phyloP scores from a whole-genome alignment of 2,329 filamentous ascomycete species.

The Mycogone perniciosa region DNA sequence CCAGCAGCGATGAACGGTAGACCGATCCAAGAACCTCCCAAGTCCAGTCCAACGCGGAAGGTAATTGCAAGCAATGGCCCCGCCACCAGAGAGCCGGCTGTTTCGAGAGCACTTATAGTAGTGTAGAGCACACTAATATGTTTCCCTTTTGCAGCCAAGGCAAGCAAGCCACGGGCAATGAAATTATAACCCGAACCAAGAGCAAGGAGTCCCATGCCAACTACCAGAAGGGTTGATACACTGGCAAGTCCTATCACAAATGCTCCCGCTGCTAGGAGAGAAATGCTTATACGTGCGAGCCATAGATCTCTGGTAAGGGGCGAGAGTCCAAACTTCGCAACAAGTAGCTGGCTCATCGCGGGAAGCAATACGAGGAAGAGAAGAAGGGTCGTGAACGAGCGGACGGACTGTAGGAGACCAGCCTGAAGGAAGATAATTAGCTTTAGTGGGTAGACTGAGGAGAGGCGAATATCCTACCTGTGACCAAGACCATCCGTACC shows the following conservation, averaged over 20 bases:
- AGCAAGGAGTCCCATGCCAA: not conserved
- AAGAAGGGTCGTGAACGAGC: not conserved
- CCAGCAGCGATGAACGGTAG: slow-evolving; percentile 13
- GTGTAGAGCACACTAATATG: slow-evolving; percentile 15
- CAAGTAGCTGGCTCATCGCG: slow-evolving; percentile 4
- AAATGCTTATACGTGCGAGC: not conserved
- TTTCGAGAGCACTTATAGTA: slow-evolving; percentile 16
- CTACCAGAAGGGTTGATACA: not conserved
- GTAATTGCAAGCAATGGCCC: slow-evolving; percentile 15
- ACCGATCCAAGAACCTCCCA: slow-evolving; percentile 12
- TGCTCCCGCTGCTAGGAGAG: slow-evolving; percentile 9
- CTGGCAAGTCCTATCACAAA: not conserved
- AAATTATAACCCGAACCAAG: not conserved
- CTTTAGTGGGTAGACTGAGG: not conserved
- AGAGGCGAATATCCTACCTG: slow-evolving; percentile 6
- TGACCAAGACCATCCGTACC: slow-evolving; percentile 14
- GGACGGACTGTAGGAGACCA: slow-evolving; percentile 5
- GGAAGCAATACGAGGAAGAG: not conserved
- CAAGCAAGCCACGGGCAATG: slow-evolving; percentile 15
- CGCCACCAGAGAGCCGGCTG: slow-evolving; percentile 13
- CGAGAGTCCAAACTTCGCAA: not conserved
- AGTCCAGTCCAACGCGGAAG: slow-evolving; percentile 12
- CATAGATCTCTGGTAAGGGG: slow-evolving; percentile 2
- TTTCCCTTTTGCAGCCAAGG: slow-evolving; percentile 11
- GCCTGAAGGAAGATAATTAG: not conserved